These are phyloP conservation scores for Botrytis hyacinthi DNA, from an alignment of 2,329 filamentous ascomycete genomes.

Conservation along the genomic window DNA sequence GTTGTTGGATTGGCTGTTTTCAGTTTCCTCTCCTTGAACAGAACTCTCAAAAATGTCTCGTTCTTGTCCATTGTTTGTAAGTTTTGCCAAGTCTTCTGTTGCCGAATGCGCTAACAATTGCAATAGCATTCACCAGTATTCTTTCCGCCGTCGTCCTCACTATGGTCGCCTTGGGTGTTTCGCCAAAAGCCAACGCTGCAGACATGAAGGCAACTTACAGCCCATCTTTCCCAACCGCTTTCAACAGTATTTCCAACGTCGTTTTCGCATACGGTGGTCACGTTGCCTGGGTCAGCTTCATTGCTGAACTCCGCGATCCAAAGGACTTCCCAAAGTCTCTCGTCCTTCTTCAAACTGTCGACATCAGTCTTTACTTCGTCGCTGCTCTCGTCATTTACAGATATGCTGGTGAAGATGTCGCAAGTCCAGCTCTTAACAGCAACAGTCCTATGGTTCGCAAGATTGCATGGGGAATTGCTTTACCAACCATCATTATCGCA, in stretches of 20 bases:
- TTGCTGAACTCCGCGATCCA: slow-evolving; percentile 56
- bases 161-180: slow-evolving; percentile 50
- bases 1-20: slow-evolving; percentile 51
- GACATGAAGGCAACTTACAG: slow-evolving; percentile 42
- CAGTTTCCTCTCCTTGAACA: slow-evolving; percentile 51
- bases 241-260: slow-evolving; percentile 54
- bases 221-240: slow-evolving; percentile 44
- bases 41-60: slow-evolving; percentile 55
- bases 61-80: slow-evolving; percentile 53
- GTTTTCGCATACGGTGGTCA: slow-evolving; percentile 60
- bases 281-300: slow-evolving; percentile 59
- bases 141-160: slow-evolving; percentile 53
- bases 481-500: slow-evolving; percentile 68
- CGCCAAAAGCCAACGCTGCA: neutral
- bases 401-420: slow-evolving; percentile 59
- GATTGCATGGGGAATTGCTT: slow-evolving; percentile 65
- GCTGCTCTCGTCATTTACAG: slow-evolving; percentile 58
- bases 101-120: neutral
- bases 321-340: slow-evolving; percentile 58
- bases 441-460: slow-evolving; percentile 53
- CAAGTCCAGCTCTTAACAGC: slow-evolving; percentile 64
- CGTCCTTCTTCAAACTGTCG: slow-evolving; percentile 54
- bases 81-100: slow-evolving; percentile 8
- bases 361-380: slow-evolving; percentile 59
- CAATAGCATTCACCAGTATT: slow-evolving; percentile 54